Base-by-base conservation (phyloP, 192 early-diverging fungal genomes). In the Entrophospora sp. region DNA sequence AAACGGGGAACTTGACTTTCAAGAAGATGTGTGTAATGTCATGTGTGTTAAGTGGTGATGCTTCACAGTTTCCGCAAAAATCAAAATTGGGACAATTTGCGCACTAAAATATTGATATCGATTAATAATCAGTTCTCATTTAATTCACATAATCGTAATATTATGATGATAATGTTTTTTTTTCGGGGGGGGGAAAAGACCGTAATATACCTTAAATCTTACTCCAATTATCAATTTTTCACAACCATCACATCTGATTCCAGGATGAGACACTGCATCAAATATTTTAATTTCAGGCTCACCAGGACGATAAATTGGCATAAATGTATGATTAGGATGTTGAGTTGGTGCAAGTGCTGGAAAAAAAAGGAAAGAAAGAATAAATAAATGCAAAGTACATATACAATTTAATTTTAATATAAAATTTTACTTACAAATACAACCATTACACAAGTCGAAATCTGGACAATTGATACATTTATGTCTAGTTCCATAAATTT, bases 41-140 rank as follows among this genome's bases (percentile, higher is more conserved):
- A 55, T 83, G 81, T 9, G 60, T 34, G 8, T 32, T 59, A 7
- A 55, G 18, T 2, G 77, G 70, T 1, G 68, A 62, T 6, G 74
- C 61, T 62, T 78, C 76, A 38, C 87, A 89, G 55, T 81, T 83
- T 45, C 73, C 77, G 62, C 87, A 89, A 12, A 82, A 61, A 70
- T 89, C 87, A 68, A 78, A 87, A 46, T 85, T 75, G 22, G 64
- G 20, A 57, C 87, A 89, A 49, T 80, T 76, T 16, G 73, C 77
- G 55, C 81, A 83, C 78, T 82, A 64, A n/a, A n/a, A n/a, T n/a
- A n/a, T n/a, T n/a, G n/a, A n/a, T n/a, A n/a, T n/a, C n/a, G n/a
- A n/a, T n/a, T n/a, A n/a, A n/a, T n/a, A n/a, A n/a, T n/a, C n/a
- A n/a, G n/a, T n/a, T n/a, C n/a, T n/a, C n/a, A n/a, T n/a, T n/a